Conservation (phyloP, 1,139 yeast genomes). For the Candida neerlandica region DNA sequence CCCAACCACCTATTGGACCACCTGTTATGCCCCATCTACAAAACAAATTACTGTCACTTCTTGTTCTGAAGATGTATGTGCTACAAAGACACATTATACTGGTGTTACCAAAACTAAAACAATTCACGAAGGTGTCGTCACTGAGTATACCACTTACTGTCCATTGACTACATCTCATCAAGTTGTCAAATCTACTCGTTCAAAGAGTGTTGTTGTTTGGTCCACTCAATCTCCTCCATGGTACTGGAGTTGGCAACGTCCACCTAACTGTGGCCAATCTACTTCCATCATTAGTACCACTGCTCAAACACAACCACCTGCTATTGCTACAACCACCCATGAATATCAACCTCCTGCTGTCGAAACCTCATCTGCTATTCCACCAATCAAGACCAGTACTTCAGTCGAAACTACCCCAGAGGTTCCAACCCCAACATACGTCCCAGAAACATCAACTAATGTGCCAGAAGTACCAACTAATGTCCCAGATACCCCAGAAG, state of each 20-base stretch:
- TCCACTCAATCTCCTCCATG: constrained; percentile 2
- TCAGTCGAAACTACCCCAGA: background rate
- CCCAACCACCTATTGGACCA: constrained; percentile 6
- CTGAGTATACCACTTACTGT: constrained; percentile 30
- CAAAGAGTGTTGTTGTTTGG: background rate
- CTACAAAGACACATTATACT: constrained; percentile 30
- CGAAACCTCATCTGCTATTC: background rate
- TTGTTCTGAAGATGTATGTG: constrained; percentile 18
- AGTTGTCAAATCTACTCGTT: constrained; percentile 4
- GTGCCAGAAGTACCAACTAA: background rate
- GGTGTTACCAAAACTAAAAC: constrained; percentile 20
- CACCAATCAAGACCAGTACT: background rate
- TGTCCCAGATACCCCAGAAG: background rate
- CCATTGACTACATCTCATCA: constrained; percentile 20
- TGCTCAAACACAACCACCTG: constrained; percentile 15
- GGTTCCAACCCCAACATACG: background rate
- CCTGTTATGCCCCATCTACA: constrained; percentile 13
- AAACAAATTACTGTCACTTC: constrained; percentile 28
- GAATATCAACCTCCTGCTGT: constrained; percentile 16
- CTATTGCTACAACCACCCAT: constrained; percentile 9
- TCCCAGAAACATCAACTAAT: background rate
- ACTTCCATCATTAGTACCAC: constrained; percentile 14
- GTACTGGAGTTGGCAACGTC: background rate
- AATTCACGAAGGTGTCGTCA: constrained; percentile 10
- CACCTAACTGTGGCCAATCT: background rate